Evolutionary conservation across 352 stramenopile species (phyloP).

Genomic region (Phytophthora quininea): DNA sequence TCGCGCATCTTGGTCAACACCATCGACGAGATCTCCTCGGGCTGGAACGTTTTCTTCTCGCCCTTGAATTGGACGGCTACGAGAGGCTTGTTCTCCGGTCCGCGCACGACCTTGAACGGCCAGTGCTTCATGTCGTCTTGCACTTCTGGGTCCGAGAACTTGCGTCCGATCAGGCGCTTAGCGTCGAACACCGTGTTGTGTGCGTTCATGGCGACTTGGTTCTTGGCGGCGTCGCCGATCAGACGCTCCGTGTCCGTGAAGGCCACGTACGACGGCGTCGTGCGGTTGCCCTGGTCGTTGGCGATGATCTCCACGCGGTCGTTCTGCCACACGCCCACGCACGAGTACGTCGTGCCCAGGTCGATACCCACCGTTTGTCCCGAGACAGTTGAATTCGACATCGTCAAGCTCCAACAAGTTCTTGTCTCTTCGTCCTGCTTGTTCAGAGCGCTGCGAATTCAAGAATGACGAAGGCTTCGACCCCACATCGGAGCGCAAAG

Average conservation of each 20-base stretch:
- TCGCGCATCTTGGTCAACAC: constrained; percentile 82
- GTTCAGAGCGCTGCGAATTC: constrained; percentile 62
- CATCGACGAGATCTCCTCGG: constrained; percentile 87
- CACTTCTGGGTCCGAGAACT: constrained; percentile 91
- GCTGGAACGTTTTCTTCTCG: constrained; percentile 71
- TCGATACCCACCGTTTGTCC: constrained; percentile 96
- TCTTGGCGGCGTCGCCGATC: constrained; percentile 96
- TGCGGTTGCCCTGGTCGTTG: constrained; percentile 96
- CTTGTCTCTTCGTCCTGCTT: constrained; percentile 2
- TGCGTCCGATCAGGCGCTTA: constrained; percentile 95
- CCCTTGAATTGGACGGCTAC: constrained; percentile 80
- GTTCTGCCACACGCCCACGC: constrained; percentile 97
- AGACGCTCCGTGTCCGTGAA: constrained; percentile 95
- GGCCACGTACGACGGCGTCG: constrained; percentile 95
- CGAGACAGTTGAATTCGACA: constrained; percentile 45
- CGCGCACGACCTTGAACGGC: constrained; percentile 71
- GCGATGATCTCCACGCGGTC: constrained; percentile 96
- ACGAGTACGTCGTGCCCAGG: constrained; percentile 97
- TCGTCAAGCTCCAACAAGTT: constrained; percentile 5
- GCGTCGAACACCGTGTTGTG: constrained; percentile 97
- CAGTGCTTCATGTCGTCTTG: constrained; percentile 82
- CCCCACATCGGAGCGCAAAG: background rate
- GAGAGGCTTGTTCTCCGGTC: constrained; percentile 64
- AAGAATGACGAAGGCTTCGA: constrained; percentile 14
- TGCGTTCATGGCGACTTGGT: constrained; percentile 93